Evolutionary conservation across 2,329 filamentous ascomycete genomes (phyloP).

Genomic region (Diplodia corticola): DNA sequence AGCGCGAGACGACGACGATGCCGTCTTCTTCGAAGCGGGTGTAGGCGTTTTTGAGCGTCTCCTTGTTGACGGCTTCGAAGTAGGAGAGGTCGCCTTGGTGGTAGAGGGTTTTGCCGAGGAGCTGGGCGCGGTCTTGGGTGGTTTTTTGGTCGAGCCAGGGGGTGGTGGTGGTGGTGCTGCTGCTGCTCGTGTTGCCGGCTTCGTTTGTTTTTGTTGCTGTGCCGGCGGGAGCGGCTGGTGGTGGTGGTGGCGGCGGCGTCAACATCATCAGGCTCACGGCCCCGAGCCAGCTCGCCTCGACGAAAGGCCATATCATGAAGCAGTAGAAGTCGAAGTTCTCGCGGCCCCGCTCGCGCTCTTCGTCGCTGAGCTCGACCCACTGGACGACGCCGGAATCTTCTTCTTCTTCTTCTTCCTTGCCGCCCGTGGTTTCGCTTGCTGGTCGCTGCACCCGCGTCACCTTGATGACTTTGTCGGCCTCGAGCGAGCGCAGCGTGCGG

Average conservation of each 20-base stretch:
- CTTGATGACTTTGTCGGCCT: constrained; percentile 74
- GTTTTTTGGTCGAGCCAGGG: constrained; percentile 1
- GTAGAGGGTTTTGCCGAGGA: constrained; percentile 94
- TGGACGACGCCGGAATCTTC: constrained; percentile 53
- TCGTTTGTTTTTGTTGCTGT: not conserved
- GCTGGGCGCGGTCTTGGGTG: not conserved
- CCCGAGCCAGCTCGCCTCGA: constrained; percentile 90
- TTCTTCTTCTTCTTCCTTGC: not conserved
- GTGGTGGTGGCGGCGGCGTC: constrained; percentile 61
- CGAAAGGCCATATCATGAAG: constrained; percentile 97
- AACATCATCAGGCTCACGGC: constrained; percentile 85
- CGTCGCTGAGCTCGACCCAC: constrained; percentile 70
- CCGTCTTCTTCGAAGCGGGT: constrained; percentile 86
- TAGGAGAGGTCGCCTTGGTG: constrained; percentile 97
- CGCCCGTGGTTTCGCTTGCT: not conserved
- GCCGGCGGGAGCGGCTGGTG: not conserved
- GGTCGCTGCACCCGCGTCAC: constrained; percentile 48
- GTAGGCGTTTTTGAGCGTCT: constrained; percentile 93
- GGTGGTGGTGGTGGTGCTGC: not conserved
- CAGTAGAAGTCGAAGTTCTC: constrained; percentile 98
- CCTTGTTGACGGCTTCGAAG: constrained; percentile 98
- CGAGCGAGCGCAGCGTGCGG: constrained; percentile 73
- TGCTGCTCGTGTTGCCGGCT: not conserved
- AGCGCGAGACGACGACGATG: constrained; percentile 71
- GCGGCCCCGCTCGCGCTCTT: constrained; percentile 74